Conservation (phyloP, 1,284 basidiomycete species). For the Apiotrichum montevideense region DNA sequence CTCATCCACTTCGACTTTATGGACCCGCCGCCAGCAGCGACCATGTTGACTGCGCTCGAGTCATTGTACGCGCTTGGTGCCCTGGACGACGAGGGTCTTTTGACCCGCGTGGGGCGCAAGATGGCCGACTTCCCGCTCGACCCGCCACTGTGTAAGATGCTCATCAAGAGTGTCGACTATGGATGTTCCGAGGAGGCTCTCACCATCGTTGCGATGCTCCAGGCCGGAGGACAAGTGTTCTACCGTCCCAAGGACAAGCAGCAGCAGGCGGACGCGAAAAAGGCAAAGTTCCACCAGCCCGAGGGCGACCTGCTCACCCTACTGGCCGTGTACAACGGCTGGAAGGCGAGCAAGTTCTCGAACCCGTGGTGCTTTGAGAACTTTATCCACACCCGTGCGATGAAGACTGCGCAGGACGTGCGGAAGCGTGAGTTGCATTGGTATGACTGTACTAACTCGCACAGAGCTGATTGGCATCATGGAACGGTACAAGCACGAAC, state of each 20-base stretch:
- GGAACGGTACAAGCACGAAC: constrained; percentile 97
- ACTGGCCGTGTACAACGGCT: constrained; percentile 94
- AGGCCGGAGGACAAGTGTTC: constrained; percentile 89
- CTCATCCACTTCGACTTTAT: constrained; percentile 98
- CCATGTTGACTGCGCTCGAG: constrained; percentile 84
- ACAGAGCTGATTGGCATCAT: constrained; percentile 86
- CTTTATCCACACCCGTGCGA: constrained; percentile 93
- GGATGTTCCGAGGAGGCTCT: constrained; percentile 97
- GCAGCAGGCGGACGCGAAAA: constrained; percentile 67
- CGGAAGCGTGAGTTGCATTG: constrained; percentile 59
- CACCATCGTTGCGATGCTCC: constrained; percentile 92
- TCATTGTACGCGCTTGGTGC: constrained; percentile 91
- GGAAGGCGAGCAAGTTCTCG: constrained; percentile 91
- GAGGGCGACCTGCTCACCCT: constrained; percentile 96
- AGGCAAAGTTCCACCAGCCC: constrained; percentile 56
- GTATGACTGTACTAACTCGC: constrained; percentile 4
- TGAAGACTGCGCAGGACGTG: constrained; percentile 96
- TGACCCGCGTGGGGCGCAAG: constrained; percentile 90
- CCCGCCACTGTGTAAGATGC: constrained; percentile 91
- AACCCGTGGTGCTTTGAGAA: constrained; percentile 98
- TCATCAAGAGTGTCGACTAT: constrained; percentile 95
- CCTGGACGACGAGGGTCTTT: constrained; percentile 89
- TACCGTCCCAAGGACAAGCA: constrained; percentile 99
- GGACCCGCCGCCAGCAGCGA: constrained; percentile 96
- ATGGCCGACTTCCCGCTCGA: constrained; percentile 99